Base-by-base conservation (phyloP, 2,329 filamentous ascomycete species). In the Fusarium irregulare region DNA sequence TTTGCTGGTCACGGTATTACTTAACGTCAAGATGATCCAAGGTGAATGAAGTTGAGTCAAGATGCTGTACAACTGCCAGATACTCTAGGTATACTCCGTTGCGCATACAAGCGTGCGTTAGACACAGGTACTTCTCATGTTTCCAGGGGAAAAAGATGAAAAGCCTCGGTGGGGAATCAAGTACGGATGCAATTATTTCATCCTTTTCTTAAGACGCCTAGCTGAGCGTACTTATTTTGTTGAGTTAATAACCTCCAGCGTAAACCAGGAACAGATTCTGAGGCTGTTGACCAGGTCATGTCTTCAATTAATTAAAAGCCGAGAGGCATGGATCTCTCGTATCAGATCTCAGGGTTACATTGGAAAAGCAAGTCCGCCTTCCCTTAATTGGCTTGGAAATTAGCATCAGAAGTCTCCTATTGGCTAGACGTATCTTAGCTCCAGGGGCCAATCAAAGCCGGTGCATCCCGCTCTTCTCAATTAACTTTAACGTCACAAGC, bases 381-480 rank as follows among this genome's bases (percentile, higher is more conserved):
- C 56, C 64, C 56, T 40, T 61, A 47, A 70, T 68, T 73, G 65
- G 66, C 18, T 42, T 44, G 48, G 34, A 41, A 40, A 42, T 64
- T 61, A 48, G 32, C 32, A 37, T 21, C 11, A 37, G 30, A 44
- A 11, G 7, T 4, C 9, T 40, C n/a, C 49, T 55, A 75, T 74
- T 75, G 68, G 72, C 40, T 37, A 13, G 3, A n/a, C 6, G 6
- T 4, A 11, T 18, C 20, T 11, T 51, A 50, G 45, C 41, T 50
- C 20, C 48, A 55, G 55, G 58, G 60, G 42, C 70, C 73, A 75
- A 75, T 75, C 66, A 75, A 72, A 72, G 62, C 73, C 66, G 68
- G 50, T 41, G 70, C 37, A 72, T 74, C 70, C 72, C 70, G 70
- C 71, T 62, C 56, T 25, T 53, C 50, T 61, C 60, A 66, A 61